These are phyloP conservation scores for Lyophyllum semitale DNA, from an alignment of 768 basidiomycete species.

Conservation along the genomic window DNA sequence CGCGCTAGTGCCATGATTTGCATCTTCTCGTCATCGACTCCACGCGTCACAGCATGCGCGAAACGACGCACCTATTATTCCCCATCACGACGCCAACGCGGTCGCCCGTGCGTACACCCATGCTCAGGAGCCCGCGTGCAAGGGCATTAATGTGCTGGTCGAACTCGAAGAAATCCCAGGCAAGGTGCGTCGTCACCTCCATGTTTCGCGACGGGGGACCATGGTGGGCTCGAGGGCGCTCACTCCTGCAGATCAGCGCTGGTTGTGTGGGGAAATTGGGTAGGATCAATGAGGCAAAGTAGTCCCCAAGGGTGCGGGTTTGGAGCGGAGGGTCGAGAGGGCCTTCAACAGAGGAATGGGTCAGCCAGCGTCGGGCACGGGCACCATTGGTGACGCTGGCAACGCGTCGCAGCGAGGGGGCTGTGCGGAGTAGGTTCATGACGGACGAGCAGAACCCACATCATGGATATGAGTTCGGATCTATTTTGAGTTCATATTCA, in stretches of 20 bases:
- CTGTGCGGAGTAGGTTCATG: background rate
- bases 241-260: slow-evolving; percentile 67
- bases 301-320: slow-evolving; percentile 57
- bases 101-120: slow-evolving; percentile 78
- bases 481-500: too few species aligned
- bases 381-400: background rate
- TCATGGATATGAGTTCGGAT: background rate
- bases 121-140: slow-evolving; percentile 64
- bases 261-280: slow-evolving; percentile 47
- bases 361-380: slow-evolving; percentile 28
- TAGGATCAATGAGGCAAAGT: slow-evolving; percentile 61
- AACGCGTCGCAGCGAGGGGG: background rate
- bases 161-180: slow-evolving; percentile 78
- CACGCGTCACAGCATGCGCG: background rate
- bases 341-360: slow-evolving; percentile 59
- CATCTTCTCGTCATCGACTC: background rate
- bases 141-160: slow-evolving; percentile 65
- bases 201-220: slow-evolving; percentile 60
- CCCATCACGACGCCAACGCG: slow-evolving; percentile 84
- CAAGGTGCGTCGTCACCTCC: slow-evolving; percentile 50
- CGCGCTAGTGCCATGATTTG: slow-evolving; percentile 45
- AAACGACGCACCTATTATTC: slow-evolving; percentile 66
- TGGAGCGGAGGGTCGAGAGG: slow-evolving; percentile 57
- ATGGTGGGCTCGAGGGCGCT: slow-evolving; percentile 57
- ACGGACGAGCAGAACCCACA: background rate